phyloP scores from a whole-genome alignment of 2,329 filamentous ascomycete genomes.

The Claviceps sp. region DNA sequence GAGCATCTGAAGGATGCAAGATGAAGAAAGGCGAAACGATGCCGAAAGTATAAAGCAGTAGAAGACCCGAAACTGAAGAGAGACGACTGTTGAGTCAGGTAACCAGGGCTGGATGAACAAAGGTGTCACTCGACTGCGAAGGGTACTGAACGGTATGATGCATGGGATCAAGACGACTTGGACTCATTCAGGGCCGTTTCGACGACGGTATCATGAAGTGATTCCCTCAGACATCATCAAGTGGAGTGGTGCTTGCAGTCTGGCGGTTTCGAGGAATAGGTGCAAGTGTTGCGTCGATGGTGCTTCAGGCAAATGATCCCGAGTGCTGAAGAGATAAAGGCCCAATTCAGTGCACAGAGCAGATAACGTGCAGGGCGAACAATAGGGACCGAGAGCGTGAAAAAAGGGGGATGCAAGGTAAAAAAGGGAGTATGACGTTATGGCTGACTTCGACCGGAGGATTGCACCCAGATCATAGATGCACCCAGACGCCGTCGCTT shows the following conservation, averaged over 20 bases:
- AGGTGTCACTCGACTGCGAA: neutral
- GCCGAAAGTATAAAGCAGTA: neutral
- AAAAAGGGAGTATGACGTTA: neutral
- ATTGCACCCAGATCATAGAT: neutral
- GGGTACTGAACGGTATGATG: conserved; percentile 5
- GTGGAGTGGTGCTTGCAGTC: conserved; percentile 1
- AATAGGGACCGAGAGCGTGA: neutral
- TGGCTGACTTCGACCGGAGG: neutral
- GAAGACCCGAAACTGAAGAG: neutral
- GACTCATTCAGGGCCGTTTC: neutral
- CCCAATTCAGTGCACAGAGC: neutral
- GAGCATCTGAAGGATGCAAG: conserved; percentile 13
- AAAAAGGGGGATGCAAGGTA: neutral
- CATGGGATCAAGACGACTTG: conserved; percentile 1
- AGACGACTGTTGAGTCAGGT: neutral
- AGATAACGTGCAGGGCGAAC: neutral
- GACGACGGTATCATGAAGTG: no score
- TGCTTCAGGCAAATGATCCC: neutral
- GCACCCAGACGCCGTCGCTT: neutral
- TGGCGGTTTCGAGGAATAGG: neutral
- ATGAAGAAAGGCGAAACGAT: conserved; percentile 16
- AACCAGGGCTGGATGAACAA: neutral
- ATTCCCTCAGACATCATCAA: neutral
- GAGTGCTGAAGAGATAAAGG: neutral
- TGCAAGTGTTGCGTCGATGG: neutral